These are phyloP conservation scores for Gossypium sturtianum DNA, from an alignment of 345 rosid genomes.

Conservation along the genomic window DNA sequence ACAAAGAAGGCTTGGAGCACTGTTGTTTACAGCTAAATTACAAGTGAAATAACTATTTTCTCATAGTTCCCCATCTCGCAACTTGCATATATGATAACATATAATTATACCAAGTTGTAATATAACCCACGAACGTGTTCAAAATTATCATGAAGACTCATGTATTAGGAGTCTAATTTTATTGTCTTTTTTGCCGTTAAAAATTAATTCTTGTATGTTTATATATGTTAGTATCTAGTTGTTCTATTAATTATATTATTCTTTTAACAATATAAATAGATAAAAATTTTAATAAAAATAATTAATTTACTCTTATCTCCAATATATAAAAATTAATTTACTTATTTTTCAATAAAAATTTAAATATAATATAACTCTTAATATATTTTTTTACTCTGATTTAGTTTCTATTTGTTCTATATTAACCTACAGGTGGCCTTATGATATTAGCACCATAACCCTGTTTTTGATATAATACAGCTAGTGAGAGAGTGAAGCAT, in stretches of 20 bases:
- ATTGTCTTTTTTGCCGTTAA: fast-evolving
- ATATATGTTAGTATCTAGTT: no score
- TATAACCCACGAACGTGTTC: not conserved
- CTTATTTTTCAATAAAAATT: fast-evolving
- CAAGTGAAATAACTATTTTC: not conserved
- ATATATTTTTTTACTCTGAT: no score
- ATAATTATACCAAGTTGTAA: not conserved
- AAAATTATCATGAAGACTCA: not conserved
- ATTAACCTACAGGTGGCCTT: no score
- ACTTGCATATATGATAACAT: not conserved
- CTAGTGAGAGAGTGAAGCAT: not conserved
- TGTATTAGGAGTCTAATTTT: no score
- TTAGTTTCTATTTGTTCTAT: no score
- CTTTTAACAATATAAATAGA: no score
- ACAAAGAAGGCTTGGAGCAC: slow-evolving; percentile 1
- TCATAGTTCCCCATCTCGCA: not conserved
- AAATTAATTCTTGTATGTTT: no score
- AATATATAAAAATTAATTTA: no score
- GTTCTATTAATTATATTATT: fast-evolving
- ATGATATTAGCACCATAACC: no score
- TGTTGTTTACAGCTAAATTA: slow-evolving; percentile 1
- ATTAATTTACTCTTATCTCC: no score
- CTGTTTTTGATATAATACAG: no score
- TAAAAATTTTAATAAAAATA: fast-evolving
- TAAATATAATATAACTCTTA: no score